These are phyloP conservation scores for Solanum etuberosum DNA, from an alignment of 257 asterid species.

Conservation along the genomic window DNA sequence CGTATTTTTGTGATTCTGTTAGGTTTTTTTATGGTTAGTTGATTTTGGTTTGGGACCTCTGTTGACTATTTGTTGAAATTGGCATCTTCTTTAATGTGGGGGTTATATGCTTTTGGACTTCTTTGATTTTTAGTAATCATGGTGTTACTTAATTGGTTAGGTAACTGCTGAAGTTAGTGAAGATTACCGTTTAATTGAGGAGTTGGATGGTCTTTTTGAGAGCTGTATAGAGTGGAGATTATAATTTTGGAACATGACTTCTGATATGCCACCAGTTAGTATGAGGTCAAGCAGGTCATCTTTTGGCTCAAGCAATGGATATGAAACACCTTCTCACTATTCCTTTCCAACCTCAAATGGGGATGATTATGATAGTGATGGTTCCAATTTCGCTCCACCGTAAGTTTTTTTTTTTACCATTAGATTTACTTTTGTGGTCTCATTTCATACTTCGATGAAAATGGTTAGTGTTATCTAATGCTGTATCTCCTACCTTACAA, in stretches of 20 bases:
- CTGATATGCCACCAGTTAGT: conserved; percentile 46
- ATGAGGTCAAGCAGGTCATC: conserved; percentile 80
- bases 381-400: conserved; percentile 85
- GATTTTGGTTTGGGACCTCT: neutral
- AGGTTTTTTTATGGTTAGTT: neutral
- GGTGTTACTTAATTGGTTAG: neutral
- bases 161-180: neutral
- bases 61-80: neutral
- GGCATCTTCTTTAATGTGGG: neutral
- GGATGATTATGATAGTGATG: conserved; percentile 94
- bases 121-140: neutral
- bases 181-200: neutral
- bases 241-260: conserved; percentile 27
- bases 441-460: neutral
- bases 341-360: conserved; percentile 60
- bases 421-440: neutral
- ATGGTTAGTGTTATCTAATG: neutral
- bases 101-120: neutral
- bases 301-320: conserved; percentile 80
- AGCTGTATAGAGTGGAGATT: neutral
- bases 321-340: conserved; percentile 58
- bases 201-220: conserved; percentile 4
- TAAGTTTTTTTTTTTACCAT: conserved; percentile 18
- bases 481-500: conserved; percentile 4
- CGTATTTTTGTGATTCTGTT: neutral